phyloP scores from a whole-genome alignment of 257 asterid genomes.

The Scutellaria galericulata region DNA sequence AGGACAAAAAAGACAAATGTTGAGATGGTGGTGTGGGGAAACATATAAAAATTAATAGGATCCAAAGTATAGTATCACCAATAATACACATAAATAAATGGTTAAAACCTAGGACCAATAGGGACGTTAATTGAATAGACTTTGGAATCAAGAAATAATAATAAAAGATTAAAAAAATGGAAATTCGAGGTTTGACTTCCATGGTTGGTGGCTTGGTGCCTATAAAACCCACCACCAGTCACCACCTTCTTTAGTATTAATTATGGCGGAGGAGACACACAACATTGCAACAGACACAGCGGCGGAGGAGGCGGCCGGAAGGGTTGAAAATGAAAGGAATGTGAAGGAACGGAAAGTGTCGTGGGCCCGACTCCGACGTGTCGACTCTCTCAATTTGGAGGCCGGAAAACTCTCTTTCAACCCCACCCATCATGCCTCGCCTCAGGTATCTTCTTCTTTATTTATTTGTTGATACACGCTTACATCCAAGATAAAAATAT shows the following conservation, averaged over 20 bases:
- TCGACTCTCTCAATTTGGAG: slow-evolving; percentile 52
- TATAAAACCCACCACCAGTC: slow-evolving; percentile 25
- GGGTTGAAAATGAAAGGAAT: background rate
- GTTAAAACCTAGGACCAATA: background rate
- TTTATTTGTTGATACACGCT: too few relatives aligned
- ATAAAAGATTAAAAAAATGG: background rate
- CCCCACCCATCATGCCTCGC: slow-evolving; percentile 38
- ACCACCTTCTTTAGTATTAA: background rate
- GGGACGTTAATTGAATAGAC: slow-evolving; percentile 30
- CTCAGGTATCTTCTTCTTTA: slow-evolving; percentile 22
- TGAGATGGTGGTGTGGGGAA: background rate
- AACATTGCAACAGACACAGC: background rate
- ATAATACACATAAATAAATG: slow-evolving; percentile 30
- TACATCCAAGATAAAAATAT: too few relatives aligned
- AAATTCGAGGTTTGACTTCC: slow-evolving; percentile 17
- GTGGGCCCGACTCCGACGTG: slow-evolving; percentile 51
- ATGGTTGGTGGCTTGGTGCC: background rate
- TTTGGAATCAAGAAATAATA: background rate
- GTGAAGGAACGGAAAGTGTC: slow-evolving; percentile 37
- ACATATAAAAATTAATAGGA: background rate
- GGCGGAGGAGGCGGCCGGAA: slow-evolving; percentile 7
- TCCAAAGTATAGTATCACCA: background rate
- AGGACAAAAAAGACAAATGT: slow-evolving; percentile 4
- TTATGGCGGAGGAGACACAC: slow-evolving; percentile 34
- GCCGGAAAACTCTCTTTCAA: slow-evolving; percentile 45